phyloP scores from a whole-genome alignment of 768 basidiomycete species.

The Russula sp. region DNA sequence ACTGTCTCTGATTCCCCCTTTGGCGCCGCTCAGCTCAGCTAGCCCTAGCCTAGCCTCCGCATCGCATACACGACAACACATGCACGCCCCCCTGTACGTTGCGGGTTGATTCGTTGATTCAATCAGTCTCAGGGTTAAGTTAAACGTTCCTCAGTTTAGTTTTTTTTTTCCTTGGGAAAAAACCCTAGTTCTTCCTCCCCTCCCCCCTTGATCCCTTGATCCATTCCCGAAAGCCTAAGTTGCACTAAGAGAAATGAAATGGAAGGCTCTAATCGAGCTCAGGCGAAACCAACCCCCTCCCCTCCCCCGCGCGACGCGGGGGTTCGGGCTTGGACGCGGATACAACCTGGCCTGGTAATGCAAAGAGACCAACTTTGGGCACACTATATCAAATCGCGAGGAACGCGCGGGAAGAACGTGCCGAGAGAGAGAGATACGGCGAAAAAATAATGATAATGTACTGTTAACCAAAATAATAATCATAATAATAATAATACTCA shows the following conservation, averaged over 20 bases:
- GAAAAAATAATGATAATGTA: too few species aligned
- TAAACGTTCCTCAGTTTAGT: not conserved
- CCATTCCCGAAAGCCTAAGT: not conserved
- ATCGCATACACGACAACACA: too few species aligned
- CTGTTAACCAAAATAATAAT: too few species aligned
- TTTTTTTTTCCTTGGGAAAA: not conserved
- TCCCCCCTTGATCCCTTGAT: not conserved
- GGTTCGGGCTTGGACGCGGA: constrained; percentile 4
- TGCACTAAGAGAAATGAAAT: not conserved
- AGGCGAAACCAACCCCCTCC: not conserved
- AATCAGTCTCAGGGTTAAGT: not conserved
- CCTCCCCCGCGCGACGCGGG: not conserved
- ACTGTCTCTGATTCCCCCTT: not conserved
- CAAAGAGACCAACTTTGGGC: not conserved
- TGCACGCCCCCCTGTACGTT: too few species aligned
- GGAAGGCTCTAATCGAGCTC: constrained; percentile 3
- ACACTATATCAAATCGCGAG: constrained; percentile 3
- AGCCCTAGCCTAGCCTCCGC: too few species aligned
- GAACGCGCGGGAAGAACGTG: not conserved
- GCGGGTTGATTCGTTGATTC: too few species aligned
- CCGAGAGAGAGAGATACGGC: not conserved
- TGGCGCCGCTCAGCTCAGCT: too few species aligned
- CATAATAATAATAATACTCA: too few species aligned
- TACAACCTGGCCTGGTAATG: not conserved
- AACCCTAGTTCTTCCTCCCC: not conserved